Percentiles rank a stretch among this genome's conserved stretches.
Conservation (phyloP, 192 early-diverging fungal genomes). For the Coemansia aciculifera region DNA sequence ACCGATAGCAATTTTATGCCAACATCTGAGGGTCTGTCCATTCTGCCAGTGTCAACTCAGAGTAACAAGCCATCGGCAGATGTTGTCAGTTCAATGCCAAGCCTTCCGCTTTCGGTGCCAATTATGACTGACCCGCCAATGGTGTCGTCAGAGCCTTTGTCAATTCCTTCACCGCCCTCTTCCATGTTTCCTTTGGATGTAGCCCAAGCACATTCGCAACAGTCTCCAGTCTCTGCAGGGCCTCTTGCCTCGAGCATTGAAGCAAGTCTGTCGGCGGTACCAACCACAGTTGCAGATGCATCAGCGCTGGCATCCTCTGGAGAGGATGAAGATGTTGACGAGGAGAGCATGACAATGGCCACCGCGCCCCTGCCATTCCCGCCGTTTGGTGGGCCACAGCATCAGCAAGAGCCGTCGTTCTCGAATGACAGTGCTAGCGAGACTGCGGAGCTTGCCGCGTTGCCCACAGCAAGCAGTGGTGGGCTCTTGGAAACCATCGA, state of each 20-base stretch:
- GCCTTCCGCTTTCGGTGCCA: not conserved
- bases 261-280: not conserved
- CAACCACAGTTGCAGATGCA: not conserved
- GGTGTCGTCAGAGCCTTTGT: not conserved
- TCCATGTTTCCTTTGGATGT: slow-evolving; percentile 7
- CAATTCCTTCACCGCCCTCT: not conserved
- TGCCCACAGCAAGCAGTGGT: not conserved
- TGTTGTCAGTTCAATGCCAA: not conserved
- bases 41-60: not conserved
- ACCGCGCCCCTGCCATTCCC: slow-evolving; percentile 43
- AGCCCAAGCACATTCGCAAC: slow-evolving; percentile 1
- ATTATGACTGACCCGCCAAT: not conserved
- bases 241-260: not conserved
- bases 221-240: not conserved
- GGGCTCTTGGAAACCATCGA: slow-evolving; percentile 34
- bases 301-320: not conserved
- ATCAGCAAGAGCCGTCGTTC: slow-evolving; percentile 13
- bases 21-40: not conserved
- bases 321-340: slow-evolving; percentile 8
- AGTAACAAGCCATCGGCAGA: not conserved
- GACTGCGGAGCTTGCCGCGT: not conserved
- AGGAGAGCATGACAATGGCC: slow-evolving; percentile 29
- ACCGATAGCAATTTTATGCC: not conserved
- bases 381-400: slow-evolving; percentile 36
- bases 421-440: not conserved